Conservation (phyloP, 768 basidiomycete genomes). For the Grammothele lineata region DNA sequence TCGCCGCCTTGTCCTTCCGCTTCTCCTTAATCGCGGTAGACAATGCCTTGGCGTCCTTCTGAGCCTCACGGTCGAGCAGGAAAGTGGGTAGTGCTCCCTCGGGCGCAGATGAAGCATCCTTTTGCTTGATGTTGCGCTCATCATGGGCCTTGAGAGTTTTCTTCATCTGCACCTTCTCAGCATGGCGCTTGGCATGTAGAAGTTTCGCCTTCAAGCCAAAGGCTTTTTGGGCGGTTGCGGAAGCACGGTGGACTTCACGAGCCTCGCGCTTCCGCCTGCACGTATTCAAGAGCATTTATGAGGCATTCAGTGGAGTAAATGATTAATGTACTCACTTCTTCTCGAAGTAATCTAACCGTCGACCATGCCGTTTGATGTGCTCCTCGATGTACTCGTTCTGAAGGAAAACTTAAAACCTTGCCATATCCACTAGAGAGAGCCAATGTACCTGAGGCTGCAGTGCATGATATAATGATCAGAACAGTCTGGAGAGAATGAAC, state of each 20-base stretch:
- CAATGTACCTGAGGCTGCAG: conserved; percentile 61
- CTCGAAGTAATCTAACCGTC: conserved; percentile 94
- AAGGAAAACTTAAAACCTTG: background rate
- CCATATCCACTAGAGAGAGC: no score
- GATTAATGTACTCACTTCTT: conserved; percentile 59
- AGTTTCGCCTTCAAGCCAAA: conserved; percentile 98
- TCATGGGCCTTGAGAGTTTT: conserved; percentile 99
- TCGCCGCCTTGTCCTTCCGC: conserved; percentile 98
- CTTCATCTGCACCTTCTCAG: conserved; percentile 97
- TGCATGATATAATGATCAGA: background rate
- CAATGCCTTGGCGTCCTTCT: conserved; percentile 95
- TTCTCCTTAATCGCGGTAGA: conserved; percentile 97
- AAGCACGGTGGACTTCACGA: conserved; percentile 70
- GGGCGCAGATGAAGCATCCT: conserved; percentile 75
- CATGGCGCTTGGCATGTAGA: conserved; percentile 94
- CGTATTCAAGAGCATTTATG: background rate
- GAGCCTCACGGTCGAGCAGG: conserved; percentile 94
- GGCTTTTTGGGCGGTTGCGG: conserved; percentile 84
- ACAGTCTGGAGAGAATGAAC: background rate
- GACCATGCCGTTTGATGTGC: conserved; percentile 94
- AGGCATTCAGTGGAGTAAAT: background rate
- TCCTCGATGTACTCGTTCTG: conserved; percentile 99
- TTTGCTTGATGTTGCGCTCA: conserved; percentile 95
- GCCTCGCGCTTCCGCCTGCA: conserved; percentile 79
- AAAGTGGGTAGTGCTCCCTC: conserved; percentile 94